Evolutionary conservation across 495 filamentous ascomycete genomes (phyloP), one percentile per base, ranked within the genome.

Genomic region (Penicillium chermesinum): DNA sequence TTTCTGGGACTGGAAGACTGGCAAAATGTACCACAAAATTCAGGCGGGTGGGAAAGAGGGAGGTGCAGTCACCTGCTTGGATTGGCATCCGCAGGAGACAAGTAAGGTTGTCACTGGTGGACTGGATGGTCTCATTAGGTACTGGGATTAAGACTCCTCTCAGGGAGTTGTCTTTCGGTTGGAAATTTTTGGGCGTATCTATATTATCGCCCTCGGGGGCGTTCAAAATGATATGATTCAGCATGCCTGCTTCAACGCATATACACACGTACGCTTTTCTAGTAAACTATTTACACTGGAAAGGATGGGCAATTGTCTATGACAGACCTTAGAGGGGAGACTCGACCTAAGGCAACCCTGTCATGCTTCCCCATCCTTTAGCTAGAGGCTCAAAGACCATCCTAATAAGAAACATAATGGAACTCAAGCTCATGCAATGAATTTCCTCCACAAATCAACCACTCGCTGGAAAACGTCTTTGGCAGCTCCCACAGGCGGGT

Each of bases 1-100:
- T 66, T 96, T 95, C 71, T 98, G 91, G 91, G 91, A 96, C 65
- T 97, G 88, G 83, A 98, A 97, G 81, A 96, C 89, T 32, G 89
- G 91, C 58, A 97, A 95, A 70, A 88, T 98, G 88, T 96, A 86
- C 66, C 87, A 93, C 67, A 97, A 97, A 80, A 80, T 98, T 44
- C 73, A 85, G 66, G 90, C 88, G 2, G 80, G 84, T 44, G 76
- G 72, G 8, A 74, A 74, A 45, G 72, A 75, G 32, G 72, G 72
- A 3, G 82, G 84, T 5, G 80, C 91, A 12, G 79, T 95, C 36
- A 88, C 87, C 40, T 87, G 83, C 55, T 72, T 89, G 38, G 84
- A 86, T 65, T 98, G 91, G 91, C 90, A 95, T 71, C 89, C 90
- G 25, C 86, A 96, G 72, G 94, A 97, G 75, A 91, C 84, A 6